Conservation (phyloP, 2,329 filamentous ascomycete genomes). For the Colletotrichum incanum region DNA sequence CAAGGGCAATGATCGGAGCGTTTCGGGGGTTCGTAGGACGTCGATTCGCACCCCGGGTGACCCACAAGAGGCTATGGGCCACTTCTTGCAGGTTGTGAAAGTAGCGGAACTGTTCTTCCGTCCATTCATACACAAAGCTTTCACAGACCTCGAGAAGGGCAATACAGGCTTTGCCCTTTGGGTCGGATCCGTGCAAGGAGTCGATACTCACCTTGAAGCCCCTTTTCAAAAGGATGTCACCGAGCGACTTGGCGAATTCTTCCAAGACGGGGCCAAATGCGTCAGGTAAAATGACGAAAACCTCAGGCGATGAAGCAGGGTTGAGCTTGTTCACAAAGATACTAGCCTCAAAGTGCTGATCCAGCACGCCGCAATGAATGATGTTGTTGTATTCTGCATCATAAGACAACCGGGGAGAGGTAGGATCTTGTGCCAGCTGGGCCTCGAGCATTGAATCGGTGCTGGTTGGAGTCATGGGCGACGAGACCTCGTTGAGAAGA, state of each 20-base stretch:
- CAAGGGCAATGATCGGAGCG: constrained; percentile 61
- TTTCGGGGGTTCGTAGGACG: constrained; percentile 53
- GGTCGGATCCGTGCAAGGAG: constrained; percentile 9
- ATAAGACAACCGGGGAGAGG: background rate
- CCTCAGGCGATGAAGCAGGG: background rate
- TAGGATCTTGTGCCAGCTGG: background rate
- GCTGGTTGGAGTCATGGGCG: constrained; percentile 1
- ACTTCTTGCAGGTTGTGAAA: constrained; percentile 58
- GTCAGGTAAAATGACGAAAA: constrained; percentile 34
- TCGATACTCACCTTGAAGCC: constrained; percentile 17
- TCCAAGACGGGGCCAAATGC: background rate
- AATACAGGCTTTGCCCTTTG: constrained; percentile 55
- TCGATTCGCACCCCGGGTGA: constrained; percentile 61
- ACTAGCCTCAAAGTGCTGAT: constrained; percentile 31
- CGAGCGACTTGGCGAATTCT: constrained; percentile 1
- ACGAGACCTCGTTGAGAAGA: constrained; percentile 46
- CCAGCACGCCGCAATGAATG: constrained; percentile 16
- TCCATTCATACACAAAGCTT: constrained; percentile 58
- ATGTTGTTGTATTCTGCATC: background rate
- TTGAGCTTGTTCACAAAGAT: constrained; percentile 1
- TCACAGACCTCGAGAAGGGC: constrained; percentile 62
- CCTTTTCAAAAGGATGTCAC: background rate
- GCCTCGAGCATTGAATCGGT: constrained; percentile 15
- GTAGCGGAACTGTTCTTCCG: constrained; percentile 54
- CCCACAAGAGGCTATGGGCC: constrained; percentile 63